Conservation (phyloP, 768 basidiomycete species). For the Asterophora parasitica region DNA sequence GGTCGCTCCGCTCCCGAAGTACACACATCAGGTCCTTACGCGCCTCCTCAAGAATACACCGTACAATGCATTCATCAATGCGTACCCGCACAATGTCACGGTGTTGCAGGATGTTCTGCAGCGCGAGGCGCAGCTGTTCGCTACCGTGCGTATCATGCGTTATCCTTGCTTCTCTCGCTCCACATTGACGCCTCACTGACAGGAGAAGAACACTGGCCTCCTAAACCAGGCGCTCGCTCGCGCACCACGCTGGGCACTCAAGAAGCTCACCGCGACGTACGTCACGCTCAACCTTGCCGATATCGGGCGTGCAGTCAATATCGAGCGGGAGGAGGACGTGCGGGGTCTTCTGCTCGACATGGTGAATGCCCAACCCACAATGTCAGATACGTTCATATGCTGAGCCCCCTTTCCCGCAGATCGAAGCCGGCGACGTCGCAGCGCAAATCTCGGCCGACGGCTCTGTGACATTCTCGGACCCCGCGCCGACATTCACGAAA, state of each 20-base stretch:
- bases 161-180: too few species aligned
- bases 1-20: slow-evolving; percentile 62
- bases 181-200: not conserved
- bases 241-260: slow-evolving; percentile 74
- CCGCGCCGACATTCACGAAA: slow-evolving; percentile 52
- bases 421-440: slow-evolving; percentile 64
- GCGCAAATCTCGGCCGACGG: slow-evolving; percentile 64
- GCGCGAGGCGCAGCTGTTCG: slow-evolving; percentile 52
- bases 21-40: slow-evolving; percentile 53
- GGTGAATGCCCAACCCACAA: slow-evolving; percentile 37
- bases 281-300: slow-evolving; percentile 71
- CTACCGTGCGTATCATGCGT: slow-evolving; percentile 39
- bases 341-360: slow-evolving; percentile 62
- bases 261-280: slow-evolving; percentile 79
- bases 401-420: slow-evolving; percentile 35
- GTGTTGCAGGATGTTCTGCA: slow-evolving; percentile 42
- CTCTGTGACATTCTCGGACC: slow-evolving; percentile 72
- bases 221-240: slow-evolving; percentile 60
- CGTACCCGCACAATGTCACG: slow-evolving; percentile 56
- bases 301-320: slow-evolving; percentile 54
- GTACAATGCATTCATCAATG: slow-evolving; percentile 58
- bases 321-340: slow-evolving; percentile 50
- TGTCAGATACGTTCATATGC: too few species aligned
- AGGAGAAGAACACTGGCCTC: slow-evolving; percentile 76
- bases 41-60: slow-evolving; percentile 64